phyloP scores from a whole-genome alignment of 176 grass and related monocot genomes.

The Bothriochloa decipiens region DNA sequence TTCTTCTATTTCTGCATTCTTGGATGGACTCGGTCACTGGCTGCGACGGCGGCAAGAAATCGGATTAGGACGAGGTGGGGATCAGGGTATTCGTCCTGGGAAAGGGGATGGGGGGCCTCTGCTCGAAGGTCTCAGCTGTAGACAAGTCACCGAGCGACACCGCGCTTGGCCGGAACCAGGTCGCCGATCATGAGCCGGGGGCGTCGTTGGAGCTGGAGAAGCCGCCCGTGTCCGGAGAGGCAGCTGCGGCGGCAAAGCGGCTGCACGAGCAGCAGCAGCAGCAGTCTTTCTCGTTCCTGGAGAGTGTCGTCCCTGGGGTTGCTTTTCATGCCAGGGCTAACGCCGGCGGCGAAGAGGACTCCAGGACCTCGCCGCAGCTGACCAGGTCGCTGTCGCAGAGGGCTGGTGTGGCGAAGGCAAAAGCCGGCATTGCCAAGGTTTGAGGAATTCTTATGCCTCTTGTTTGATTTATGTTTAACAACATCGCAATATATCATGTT shows the following conservation, averaged over 20 bases:
- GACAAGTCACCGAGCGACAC: constrained; percentile 93
- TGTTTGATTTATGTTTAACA: constrained; percentile 23
- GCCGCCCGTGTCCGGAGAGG: constrained; percentile 32
- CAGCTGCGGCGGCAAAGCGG: constrained; percentile 37
- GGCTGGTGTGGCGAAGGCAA: constrained; percentile 58
- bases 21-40: constrained; percentile 10
- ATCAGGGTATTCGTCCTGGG: not conserved
- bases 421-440: constrained; percentile 62
- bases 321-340: constrained; percentile 25
- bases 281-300: constrained; percentile 48
- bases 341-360: constrained; percentile 26
- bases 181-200: constrained; percentile 47
- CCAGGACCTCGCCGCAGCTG: constrained; percentile 46
- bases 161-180: constrained; percentile 49
- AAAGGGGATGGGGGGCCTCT: constrained; percentile 75
- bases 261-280: constrained; percentile 69
- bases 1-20: not conserved
- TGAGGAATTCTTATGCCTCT: constrained; percentile 25
- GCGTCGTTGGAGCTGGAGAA: constrained; percentile 30
- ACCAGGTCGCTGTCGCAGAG: constrained; percentile 73
- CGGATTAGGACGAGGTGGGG: constrained; percentile 30
- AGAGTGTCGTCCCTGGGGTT: constrained; percentile 46
- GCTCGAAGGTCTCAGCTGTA: constrained; percentile 79
- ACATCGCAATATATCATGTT: not conserved
- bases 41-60: constrained; percentile 17